These are phyloP conservation scores for Effrenium voratum DNA, from an alignment of 73 alveolate genomes.

Conservation along the genomic window DNA sequence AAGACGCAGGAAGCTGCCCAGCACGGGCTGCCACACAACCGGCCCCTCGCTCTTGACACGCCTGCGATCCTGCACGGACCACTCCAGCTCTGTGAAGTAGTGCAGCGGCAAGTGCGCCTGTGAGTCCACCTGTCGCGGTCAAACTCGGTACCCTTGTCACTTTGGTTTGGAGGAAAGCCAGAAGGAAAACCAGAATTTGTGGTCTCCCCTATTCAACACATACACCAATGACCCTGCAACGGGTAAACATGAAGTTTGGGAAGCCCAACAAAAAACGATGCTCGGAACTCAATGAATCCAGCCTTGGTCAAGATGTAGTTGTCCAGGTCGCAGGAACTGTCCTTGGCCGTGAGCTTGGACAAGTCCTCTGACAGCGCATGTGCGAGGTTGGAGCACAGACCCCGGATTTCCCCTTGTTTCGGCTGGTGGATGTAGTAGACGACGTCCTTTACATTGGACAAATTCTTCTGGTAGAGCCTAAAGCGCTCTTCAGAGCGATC, in stretches of 20 bases:
- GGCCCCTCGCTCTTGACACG: neutral
- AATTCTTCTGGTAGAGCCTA: neutral
- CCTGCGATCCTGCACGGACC: neutral
- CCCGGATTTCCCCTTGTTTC: slow-evolving; percentile 7
- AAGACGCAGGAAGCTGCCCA: neutral
- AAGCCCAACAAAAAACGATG: too few species aligned
- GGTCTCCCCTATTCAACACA: too few species aligned
- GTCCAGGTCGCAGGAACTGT: neutral
- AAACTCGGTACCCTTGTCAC: too few species aligned
- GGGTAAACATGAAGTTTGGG: too few species aligned
- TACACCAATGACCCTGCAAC: too few species aligned
- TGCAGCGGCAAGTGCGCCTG: slow-evolving; percentile 4
- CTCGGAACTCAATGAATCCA: too few species aligned
- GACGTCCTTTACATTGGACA: neutral
- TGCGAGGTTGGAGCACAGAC: slow-evolving; percentile 26
- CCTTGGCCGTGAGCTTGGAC: too few species aligned
- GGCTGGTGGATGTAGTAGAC: neutral
- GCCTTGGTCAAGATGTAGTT: too few species aligned
- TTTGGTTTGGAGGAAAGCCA: too few species aligned
- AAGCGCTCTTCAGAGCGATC: slow-evolving; percentile 34
- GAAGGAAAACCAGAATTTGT: too few species aligned
- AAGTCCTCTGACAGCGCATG: neutral
- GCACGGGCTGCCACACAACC: neutral
- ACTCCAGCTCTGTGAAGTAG: slow-evolving; percentile 28
- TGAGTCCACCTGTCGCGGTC: slow-evolving; percentile 30